Evolutionary conservation across 2,329 filamentous ascomycete species (phyloP), one percentile per base, ranked within the genome.

Genomic region (Tothia fuscella): DNA sequence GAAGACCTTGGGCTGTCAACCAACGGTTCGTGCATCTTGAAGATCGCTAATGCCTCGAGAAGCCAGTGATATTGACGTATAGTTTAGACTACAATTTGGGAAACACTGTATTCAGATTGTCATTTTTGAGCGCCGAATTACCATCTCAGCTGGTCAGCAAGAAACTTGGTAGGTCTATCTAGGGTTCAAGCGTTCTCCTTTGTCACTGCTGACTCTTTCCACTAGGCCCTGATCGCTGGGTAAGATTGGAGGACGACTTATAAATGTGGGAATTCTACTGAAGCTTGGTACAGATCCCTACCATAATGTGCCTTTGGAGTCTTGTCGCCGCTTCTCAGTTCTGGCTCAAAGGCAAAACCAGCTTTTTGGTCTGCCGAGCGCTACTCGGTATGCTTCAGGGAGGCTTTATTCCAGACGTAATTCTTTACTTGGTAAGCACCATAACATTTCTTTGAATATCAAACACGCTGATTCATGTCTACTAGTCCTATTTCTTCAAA

Each of bases 331-430:
- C 56, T 0, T 57, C 53, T 0, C 63, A 67, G 41, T 59, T 59
- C 4, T 59, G 53, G 6, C 49, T 67, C 13, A 48, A 52, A 2
- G 60, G 50, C 24, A 52, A 56, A 4, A 51, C 59, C 2, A 56
- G 53, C 4, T 70, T 63, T 42, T 66, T 61, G 36, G 61, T 60
- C 3, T 55, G 61, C 44, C 61, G 66, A 22, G 60, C 59, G 3
- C 47, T 71, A 2, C 47, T 71, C 1, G 68, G 67, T 0, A 53
- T 71, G 2, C 49, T 68, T n/a, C 65, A 68, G 61, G 67, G 68
- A 14, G 68, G 68, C 0, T 71, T 70, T 42, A 71, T 71, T 25
- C 67, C 68, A 22, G 35, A 45, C 20, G 42, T 42, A n/a, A 41
- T 42, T 34, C 22, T 21, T 9, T 61, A 59, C 21, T 46, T 61